Conservation (phyloP, 2,329 filamentous ascomycete species). For the Magnaporthiopsis rhizophila region DNA sequence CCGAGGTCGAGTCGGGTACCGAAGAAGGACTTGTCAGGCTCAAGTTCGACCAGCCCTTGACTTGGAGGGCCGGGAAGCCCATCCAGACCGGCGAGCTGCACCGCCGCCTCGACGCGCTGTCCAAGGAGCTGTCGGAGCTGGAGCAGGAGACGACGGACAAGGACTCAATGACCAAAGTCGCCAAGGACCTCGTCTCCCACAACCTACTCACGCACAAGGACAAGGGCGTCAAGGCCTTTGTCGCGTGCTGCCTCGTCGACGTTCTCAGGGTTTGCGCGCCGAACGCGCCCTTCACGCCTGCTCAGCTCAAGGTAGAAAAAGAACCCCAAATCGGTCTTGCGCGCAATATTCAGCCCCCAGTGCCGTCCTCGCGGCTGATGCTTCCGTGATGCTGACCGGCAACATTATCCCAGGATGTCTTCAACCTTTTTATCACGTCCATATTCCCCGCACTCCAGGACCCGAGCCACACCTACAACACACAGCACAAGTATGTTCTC, state of each 20-base stretch:
- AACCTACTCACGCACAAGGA: slow-evolving; percentile 89
- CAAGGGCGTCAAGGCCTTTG: slow-evolving; percentile 82
- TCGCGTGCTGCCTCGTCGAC: slow-evolving; percentile 84
- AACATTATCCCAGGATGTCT: slow-evolving; percentile 65
- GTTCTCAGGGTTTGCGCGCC: slow-evolving; percentile 89
- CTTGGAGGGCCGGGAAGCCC: slow-evolving; percentile 85
- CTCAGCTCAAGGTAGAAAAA: slow-evolving; percentile 72
- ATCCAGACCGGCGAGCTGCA: slow-evolving; percentile 79
- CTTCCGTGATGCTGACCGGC: not conserved
- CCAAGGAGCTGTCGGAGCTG: slow-evolving; percentile 73
- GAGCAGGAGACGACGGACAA: slow-evolving; percentile 82
- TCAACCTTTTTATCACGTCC: slow-evolving; percentile 75
- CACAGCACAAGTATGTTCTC: slow-evolving; percentile 86
- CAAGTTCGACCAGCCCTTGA: slow-evolving; percentile 75
- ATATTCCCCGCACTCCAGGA: slow-evolving; percentile 81
- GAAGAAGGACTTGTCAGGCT: slow-evolving; percentile 38
- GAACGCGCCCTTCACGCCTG: slow-evolving; percentile 84
- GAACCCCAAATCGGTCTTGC: not conserved
- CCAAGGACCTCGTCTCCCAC: slow-evolving; percentile 73
- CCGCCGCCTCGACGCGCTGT: slow-evolving; percentile 69
- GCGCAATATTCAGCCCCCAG: not conserved
- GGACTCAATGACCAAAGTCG: slow-evolving; percentile 74
- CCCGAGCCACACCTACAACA: slow-evolving; percentile 82
- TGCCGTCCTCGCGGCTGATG: slow-evolving; percentile 1
- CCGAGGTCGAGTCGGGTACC: slow-evolving; percentile 7